These are phyloP conservation scores for Puya raimondii DNA, from an alignment of 176 grass and related monocot species.

Conservation along the genomic window DNA sequence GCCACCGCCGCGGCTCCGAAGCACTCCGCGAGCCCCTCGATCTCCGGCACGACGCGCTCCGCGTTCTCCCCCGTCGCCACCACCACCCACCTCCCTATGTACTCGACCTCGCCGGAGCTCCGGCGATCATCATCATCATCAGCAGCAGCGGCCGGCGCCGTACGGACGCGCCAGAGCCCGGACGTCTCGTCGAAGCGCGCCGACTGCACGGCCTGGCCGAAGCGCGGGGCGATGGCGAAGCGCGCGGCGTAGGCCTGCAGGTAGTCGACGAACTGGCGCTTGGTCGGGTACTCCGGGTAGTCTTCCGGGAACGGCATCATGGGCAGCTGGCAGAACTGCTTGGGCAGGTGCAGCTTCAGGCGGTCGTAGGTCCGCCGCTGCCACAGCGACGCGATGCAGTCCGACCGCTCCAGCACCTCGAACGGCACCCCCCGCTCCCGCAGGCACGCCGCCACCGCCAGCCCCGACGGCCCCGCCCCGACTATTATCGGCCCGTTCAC, in stretches of 20 bases:
- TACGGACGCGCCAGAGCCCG: constrained; percentile 54
- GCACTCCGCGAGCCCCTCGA: constrained; percentile 36
- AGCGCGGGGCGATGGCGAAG: constrained; percentile 53
- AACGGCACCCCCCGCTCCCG: constrained; percentile 67
- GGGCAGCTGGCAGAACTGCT: constrained; percentile 79
- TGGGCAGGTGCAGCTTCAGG: constrained; percentile 79
- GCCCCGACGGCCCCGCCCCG: constrained; percentile 57
- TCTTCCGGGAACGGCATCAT: constrained; percentile 48
- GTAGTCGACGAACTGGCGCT: constrained; percentile 61
- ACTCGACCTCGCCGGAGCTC: constrained; percentile 42
- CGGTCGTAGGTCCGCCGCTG: constrained; percentile 68
- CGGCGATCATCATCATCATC: neutral
- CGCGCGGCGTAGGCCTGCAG: constrained; percentile 42
- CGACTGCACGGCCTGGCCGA: constrained; percentile 38
- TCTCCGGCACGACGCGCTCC: constrained; percentile 37
- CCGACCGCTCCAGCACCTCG: constrained; percentile 46
- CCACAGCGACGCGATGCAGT: constrained; percentile 81
- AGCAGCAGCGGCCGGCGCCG: neutral
- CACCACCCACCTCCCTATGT: constrained; percentile 73
- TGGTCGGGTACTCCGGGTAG: constrained; percentile 77
- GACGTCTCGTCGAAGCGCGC: constrained; percentile 63
- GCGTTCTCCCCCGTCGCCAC: constrained; percentile 90
- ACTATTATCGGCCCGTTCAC: constrained; percentile 80
- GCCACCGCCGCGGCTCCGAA: constrained; percentile 25
- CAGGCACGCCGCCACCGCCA: constrained; percentile 55